Evolutionary conservation across 1,284 basidiomycete species (phyloP), one percentile per base, ranked within the genome.

Genomic region (Cutaneotrichosporon dermatis): DNA sequence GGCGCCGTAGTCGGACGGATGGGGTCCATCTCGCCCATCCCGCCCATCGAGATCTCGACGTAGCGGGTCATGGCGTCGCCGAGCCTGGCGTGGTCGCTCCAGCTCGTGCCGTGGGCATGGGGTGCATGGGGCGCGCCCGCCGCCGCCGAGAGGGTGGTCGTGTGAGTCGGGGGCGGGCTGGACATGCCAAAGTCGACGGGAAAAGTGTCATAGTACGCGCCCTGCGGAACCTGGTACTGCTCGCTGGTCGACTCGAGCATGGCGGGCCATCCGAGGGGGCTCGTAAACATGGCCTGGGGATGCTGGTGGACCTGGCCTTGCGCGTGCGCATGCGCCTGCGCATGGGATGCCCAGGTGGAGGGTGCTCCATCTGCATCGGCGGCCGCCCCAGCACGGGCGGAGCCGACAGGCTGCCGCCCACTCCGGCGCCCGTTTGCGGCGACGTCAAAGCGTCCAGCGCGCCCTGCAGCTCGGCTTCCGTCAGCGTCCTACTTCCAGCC

Each of bases 401-500:
- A 45, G 44, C 8, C 16, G 16, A 49, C 6, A 13, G 34, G 13
- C 12, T 44, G 43, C n/a, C 15, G 43, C n/a, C 16, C 13, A 25
- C n/a, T 34, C 11, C 35, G 5, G 34, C 34, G 7, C 33, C 10
- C 7, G 34, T 36, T 9, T 13, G 15, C 11, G 46, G 46, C 46
- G 40, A 16, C 1, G 45, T 16, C 16, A 40, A 44, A 16, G 39
- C 49, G 3, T 51, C 56, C 12, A 61, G 53, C 11, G 54, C 54
- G 37, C 51, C 51, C 13, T 66, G 66, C 43, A 68, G 51, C 39
- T 66, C 66, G 42, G 64, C 66, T 68, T 56, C 10, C n/a, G 55
- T 63, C 46, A 62, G 60, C 56, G 6, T 25, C 35, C 46, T 3
- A n/a, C 10, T 7, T 25, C 15, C 6, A 15, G 16, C 8, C 46